phyloP scores from a whole-genome alignment of 2,329 filamentous ascomycete genomes.

The Fusarium sp. region DNA sequence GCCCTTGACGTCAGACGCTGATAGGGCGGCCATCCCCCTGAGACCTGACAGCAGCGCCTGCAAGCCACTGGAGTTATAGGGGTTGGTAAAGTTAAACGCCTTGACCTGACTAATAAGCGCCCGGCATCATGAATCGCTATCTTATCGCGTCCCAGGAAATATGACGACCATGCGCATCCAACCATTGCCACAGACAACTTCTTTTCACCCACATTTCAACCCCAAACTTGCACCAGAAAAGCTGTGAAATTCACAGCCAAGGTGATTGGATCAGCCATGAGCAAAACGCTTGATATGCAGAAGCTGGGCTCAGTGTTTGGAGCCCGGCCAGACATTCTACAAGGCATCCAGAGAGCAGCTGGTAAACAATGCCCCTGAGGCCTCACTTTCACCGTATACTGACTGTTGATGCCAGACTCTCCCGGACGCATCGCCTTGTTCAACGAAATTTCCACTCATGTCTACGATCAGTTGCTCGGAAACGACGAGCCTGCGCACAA shows the following conservation, averaged over 20 bases:
- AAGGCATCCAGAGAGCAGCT: constrained; percentile 63
- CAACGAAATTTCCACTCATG: constrained; percentile 65
- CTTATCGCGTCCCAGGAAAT: constrained; percentile 42
- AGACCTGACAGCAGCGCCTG: constrained; percentile 22
- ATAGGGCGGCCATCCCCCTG: constrained; percentile 27
- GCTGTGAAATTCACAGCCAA: constrained; percentile 30
- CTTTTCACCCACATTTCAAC: constrained; percentile 12
- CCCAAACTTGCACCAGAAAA: constrained; percentile 18
- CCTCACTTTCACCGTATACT: constrained; percentile 9
- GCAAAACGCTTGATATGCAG: constrained; percentile 60
- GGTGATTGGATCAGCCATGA: constrained; percentile 50
- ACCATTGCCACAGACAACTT: constrained; percentile 31
- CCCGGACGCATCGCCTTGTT: constrained; percentile 63
- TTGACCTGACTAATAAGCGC: constrained; percentile 42
- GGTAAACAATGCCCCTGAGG: constrained; percentile 55
- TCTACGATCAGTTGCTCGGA: constrained; percentile 58
- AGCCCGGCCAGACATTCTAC: constrained; percentile 66
- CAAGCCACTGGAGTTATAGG: constrained; percentile 19
- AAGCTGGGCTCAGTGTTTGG: constrained; percentile 64
- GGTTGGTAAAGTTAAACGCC: constrained; percentile 6
- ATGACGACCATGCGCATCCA: constrained; percentile 41
- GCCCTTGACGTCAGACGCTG: constrained; percentile 30
- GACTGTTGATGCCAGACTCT: constrained; percentile 56
- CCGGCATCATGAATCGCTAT: constrained; percentile 37
- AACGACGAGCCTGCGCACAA: constrained; percentile 62